A percentile compares a stretch with the other conserved stretches of the same genome.
Evolutionary conservation across 768 basidiomycete genomes (phyloP).

Genomic region (Mrakia gelida): DNA sequence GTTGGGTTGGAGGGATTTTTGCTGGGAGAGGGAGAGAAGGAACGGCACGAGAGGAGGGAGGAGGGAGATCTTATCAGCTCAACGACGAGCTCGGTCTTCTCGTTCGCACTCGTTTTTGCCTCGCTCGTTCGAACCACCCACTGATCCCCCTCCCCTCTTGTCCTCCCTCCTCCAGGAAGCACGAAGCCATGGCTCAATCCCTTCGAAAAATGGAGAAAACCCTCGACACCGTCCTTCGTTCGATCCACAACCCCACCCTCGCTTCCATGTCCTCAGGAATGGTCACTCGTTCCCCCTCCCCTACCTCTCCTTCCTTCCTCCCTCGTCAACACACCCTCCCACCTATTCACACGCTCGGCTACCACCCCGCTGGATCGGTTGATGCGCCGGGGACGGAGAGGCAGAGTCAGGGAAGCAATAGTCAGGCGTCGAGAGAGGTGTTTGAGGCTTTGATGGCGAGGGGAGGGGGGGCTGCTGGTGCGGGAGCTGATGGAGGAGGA

Average conservation of each 20-base stretch:
- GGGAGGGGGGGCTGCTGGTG: neutral
- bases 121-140: slow-evolving; percentile 5
- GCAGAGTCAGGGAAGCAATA: slow-evolving; percentile 6
- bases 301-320: slow-evolving; percentile 37
- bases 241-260: slow-evolving; percentile 71
- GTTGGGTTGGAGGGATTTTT: no score
- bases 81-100: no score
- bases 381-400: neutral
- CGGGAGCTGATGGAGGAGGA: neutral
- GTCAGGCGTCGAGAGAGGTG: slow-evolving; percentile 1
- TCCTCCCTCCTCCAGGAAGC: slow-evolving; percentile 29
- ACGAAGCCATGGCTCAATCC: slow-evolving; percentile 48
- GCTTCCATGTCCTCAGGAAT: slow-evolving; percentile 62
- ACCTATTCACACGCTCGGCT: neutral
- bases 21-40: no score
- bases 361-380: slow-evolving; percentile 1
- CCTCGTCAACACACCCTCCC: neutral
- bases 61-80: no score
- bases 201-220: slow-evolving; percentile 87
- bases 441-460: neutral
- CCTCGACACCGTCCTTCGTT: slow-evolving; percentile 60
- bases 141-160: neutral
- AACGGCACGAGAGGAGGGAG: no score
- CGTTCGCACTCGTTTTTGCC: slow-evolving; percentile 57
- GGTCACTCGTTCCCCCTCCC: slow-evolving; percentile 76